Evolutionary conservation across 345 rosid species (phyloP), one percentile per base, ranked within the genome.

Genomic region (Citrus glauca): DNA sequence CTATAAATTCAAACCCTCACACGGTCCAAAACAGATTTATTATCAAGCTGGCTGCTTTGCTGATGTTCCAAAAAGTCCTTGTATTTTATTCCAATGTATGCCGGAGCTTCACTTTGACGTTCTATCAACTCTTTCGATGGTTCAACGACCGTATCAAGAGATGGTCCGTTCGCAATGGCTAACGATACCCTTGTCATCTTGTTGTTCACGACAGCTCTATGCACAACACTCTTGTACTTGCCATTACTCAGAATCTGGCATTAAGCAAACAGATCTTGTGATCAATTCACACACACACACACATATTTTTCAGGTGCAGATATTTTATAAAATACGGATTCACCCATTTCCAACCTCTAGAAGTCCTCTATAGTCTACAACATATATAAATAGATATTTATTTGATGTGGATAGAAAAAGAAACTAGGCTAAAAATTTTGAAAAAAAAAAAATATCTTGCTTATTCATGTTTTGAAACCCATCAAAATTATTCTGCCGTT

Each of bases 171-270:
- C 17, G 69, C 72, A 35, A 73, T 8, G 8, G 78, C 85, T 13
- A 87, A 30, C 5, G 89, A 84, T 33, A 90, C 81, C 79, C 89
- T 84, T 10, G 82, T 69, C 14, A 5, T 79, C 28, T 73, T 75
- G 8, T 65, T 73, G 77, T 90, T 90, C 78, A 90, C 86, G 0
- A 76, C 42, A 3, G 88, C 93, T 66, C 87, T 82, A 40, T 90
- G 93, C 9, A 88, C 25, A 1, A 84, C 81, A 72, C 93, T 87
- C 77, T 80, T 86, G 82, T 88, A 88, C 84, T 85, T 88, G 24
- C 90, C 93, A 72, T 90, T 90, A 56, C 88, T 90, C 80, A 88
- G 25, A 30, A 86, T 86, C 91, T 87, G 30, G 11, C 30, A 17
- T 22, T 35, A 60, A 72, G 42, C 64, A 37, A 55, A 48, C 33